phyloP scores from a whole-genome alignment of 2,329 filamentous ascomycete genomes.

The Monilinia aucupariae region DNA sequence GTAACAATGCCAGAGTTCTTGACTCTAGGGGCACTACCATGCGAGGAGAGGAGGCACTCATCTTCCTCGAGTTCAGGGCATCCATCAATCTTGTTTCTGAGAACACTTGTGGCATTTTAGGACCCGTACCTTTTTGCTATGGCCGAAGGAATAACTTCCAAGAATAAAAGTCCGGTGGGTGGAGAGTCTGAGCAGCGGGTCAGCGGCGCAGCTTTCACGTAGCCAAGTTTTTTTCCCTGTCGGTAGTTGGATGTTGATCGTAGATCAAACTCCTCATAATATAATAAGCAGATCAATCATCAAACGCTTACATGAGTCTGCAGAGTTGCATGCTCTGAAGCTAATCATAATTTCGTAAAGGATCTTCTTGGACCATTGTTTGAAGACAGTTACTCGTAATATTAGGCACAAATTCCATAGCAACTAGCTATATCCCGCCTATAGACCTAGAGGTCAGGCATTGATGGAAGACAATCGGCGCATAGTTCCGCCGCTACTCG shows the following conservation, averaged over 20 bases:
- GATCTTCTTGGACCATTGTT: background rate
- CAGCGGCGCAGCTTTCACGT: background rate
- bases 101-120: background rate
- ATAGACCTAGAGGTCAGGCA: background rate
- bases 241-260: conserved; percentile 5
- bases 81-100: background rate
- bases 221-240: conserved; percentile 2
- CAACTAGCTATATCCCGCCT: background rate
- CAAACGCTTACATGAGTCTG: background rate
- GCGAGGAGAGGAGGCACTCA: background rate
- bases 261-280: background rate
- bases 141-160: background rate
- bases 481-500: background rate
- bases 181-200: background rate
- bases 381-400: background rate
- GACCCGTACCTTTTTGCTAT: background rate
- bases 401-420: background rate
- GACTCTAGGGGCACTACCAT: background rate
- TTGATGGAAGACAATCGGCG: conserved; percentile 1
- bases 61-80: background rate
- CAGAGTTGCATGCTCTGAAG: background rate
- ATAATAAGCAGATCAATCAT: background rate
- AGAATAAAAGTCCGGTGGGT: background rate
- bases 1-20: background rate
- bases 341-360: background rate